A percentile compares a stretch with the other conserved stretches of the same genome.
Evolutionary conservation across 768 basidiomycete genomes (phyloP).

Genomic region (Solioccasus polychromus): DNA sequence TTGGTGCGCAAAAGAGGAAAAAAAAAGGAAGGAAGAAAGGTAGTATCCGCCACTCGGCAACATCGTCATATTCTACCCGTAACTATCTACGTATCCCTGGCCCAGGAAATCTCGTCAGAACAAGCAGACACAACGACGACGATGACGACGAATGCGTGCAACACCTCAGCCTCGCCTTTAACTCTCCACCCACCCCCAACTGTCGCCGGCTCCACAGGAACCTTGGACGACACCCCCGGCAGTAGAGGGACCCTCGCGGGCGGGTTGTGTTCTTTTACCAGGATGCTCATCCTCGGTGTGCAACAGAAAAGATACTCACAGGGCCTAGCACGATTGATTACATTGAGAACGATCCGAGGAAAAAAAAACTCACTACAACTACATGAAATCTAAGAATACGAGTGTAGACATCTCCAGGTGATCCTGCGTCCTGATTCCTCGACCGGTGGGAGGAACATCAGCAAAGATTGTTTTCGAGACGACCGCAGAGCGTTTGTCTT

Average conservation of each 20-base stretch:
- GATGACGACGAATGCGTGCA: neutral
- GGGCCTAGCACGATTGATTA: neutral
- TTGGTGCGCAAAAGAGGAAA: too few relatives aligned
- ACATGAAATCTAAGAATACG: conserved; percentile 6
- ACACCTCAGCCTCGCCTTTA: conserved; percentile 89
- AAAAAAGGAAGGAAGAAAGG: too few relatives aligned
- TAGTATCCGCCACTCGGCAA: too few relatives aligned
- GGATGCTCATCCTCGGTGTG: conserved; percentile 73
- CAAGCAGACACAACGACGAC: too few relatives aligned
- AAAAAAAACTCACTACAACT: conserved; percentile 11
- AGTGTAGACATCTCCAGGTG: conserved; percentile 81
- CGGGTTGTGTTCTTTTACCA: conserved; percentile 88
- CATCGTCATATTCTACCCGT: too few relatives aligned
- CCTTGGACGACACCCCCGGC: conserved; percentile 29
- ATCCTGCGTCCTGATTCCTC: conserved; percentile 90
- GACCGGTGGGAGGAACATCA: conserved; percentile 85
- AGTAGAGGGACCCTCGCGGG: conserved; percentile 35
- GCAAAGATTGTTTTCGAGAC: conserved; percentile 93
- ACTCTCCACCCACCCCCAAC: conserved; percentile 72
- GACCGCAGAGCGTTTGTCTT: conserved; percentile 44
- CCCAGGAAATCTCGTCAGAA: too few relatives aligned
- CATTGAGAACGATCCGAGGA: neutral
- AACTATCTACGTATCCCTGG: too few relatives aligned
- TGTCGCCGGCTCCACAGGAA: conserved; percentile 30
- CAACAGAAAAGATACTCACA: conserved; percentile 10